phyloP scores from a whole-genome alignment of 148 eudicot genomes.

The Fagopyrum esculentum region DNA sequence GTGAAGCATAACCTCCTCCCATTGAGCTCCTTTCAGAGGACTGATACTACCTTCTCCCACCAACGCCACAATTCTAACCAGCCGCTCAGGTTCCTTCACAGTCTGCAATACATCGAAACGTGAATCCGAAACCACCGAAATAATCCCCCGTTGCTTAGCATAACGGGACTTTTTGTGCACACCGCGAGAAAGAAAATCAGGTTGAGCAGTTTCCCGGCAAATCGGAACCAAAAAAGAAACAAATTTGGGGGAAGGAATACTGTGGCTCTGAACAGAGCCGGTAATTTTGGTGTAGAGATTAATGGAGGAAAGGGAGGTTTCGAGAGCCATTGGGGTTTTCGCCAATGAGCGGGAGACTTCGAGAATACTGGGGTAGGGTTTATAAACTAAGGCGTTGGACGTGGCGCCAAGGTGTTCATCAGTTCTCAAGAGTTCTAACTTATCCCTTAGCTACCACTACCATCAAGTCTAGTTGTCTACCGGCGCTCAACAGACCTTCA shows the following conservation, averaged over 20 bases:
- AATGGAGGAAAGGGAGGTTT: slow-evolving; percentile 1
- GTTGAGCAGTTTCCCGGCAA: background rate
- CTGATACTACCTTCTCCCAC: slow-evolving; percentile 63
- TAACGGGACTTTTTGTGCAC: background rate
- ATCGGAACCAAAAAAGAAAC: background rate
- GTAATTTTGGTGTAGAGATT: background rate
- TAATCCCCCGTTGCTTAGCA: background rate
- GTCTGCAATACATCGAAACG: background rate
- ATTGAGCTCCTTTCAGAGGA: slow-evolving; percentile 66
- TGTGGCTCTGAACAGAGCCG: background rate
- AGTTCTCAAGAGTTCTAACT: too few species aligned
- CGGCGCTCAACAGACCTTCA: too few species aligned
- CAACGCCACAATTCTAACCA: slow-evolving; percentile 60
- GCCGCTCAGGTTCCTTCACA: background rate
- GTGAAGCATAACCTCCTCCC: slow-evolving; percentile 74
- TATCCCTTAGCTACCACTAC: too few species aligned
- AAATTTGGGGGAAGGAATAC: background rate
- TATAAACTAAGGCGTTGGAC: background rate
- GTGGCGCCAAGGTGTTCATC: background rate
- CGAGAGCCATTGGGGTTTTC: background rate
- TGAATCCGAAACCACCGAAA: background rate
- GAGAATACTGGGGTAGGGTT: background rate
- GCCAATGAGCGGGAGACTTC: background rate
- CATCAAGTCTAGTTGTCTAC: too few species aligned
- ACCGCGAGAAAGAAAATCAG: background rate